Base-by-base conservation (phyloP, 768 basidiomycete species). In the Nidularia pulvinata region DNA sequence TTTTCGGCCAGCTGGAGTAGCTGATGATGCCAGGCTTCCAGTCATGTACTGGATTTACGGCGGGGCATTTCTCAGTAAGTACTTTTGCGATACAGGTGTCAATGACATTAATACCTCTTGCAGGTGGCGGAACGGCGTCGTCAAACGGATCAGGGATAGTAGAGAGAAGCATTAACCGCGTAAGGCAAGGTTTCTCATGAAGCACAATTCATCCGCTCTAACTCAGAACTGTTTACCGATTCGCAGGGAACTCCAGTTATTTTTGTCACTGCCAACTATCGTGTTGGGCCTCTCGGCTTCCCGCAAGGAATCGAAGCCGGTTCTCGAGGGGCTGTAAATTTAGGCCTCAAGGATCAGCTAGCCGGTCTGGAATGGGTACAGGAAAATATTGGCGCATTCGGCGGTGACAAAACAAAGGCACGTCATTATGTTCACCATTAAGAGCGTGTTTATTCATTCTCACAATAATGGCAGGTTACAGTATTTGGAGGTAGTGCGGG, bases 401-500 rank as follows among this genome's bases (percentile, higher is more conserved):
- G 88, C 7, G 86, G 85, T 11, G 82, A 80, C 55, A 72, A 70
- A 48, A 48, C 37, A 19, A 68, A 68, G 60, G 69, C 25, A 30
- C 25, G 25, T 30, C 25, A 14, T 6, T 66, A 14, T 30, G 25
- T 30, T 30, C 25, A 30, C 25, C 25, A 30, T 30, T 30, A 30
- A 30, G 25, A 30, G 25, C 25, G 25, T 30, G 25, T 43, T 30
- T 47, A 47, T 30, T 30, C 25, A n/a, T 47, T 47, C 46, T 36
- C 11, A 13, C 16, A 32, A 30, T 44, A 6, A n/a, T 47, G 33
- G 5, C 46, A 78, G 71, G 80, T 84, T 2, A 83, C 80, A 2
- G 62, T 79, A 30, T 77, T 78, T 49, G 84, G 83, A n/a, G 74
- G 84, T 56, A 78, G 76, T 42, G 83, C 83, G 7, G 83, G 83